Percentiles rank a stretch among this genome's conserved stretches.
Evolutionary conservation across 768 basidiomycete genomes (phyloP).

Genomic region (Naganishia vishniacii): DNA sequence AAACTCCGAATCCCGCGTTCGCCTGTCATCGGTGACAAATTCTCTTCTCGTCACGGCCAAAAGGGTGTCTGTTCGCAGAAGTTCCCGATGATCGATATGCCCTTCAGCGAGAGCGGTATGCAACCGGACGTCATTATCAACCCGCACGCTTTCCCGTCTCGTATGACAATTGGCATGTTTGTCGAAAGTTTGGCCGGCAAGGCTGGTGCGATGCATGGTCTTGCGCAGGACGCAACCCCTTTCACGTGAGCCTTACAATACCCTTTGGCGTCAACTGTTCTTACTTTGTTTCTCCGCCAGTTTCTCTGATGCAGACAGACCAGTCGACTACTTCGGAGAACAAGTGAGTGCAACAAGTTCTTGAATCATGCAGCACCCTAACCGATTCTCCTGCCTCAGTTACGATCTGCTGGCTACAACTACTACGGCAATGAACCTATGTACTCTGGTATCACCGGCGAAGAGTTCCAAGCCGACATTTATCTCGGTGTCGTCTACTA

Average conservation of each 20-base stretch:
- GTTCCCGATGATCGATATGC: slow-evolving; percentile 98
- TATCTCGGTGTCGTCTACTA: slow-evolving; percentile 98
- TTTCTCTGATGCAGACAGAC: slow-evolving; percentile 94
- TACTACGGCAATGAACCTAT: slow-evolving; percentile 99
- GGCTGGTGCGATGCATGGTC: slow-evolving; percentile 94
- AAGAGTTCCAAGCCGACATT: slow-evolving; percentile 98
- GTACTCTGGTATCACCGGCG: slow-evolving; percentile 98
- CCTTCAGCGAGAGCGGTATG: slow-evolving; percentile 96
- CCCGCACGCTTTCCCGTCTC: slow-evolving; percentile 96
- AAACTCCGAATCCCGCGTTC: slow-evolving; percentile 87
- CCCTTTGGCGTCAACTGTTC: too few species aligned
- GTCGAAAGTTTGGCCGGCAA: slow-evolving; percentile 99
- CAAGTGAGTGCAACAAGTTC: slow-evolving; percentile 16
- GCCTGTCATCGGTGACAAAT: slow-evolving; percentile 98
- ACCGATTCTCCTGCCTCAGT: slow-evolving; percentile 56
- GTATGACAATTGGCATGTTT: slow-evolving; percentile 99
- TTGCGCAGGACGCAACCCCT: slow-evolving; percentile 96
- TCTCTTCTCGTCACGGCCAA: slow-evolving; percentile 96
- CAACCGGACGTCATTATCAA: slow-evolving; percentile 99
- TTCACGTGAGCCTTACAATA: slow-evolving; percentile 68
- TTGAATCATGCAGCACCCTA: background rate
- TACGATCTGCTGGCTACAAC: slow-evolving; percentile 89
- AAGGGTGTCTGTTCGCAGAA: slow-evolving; percentile 99
- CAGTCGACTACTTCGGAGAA: slow-evolving; percentile 93
- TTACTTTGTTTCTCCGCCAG: too few species aligned